These are phyloP conservation scores for Miamiensis avidus DNA, from an alignment of 169 alveolate species.

Conservation along the genomic window DNA sequence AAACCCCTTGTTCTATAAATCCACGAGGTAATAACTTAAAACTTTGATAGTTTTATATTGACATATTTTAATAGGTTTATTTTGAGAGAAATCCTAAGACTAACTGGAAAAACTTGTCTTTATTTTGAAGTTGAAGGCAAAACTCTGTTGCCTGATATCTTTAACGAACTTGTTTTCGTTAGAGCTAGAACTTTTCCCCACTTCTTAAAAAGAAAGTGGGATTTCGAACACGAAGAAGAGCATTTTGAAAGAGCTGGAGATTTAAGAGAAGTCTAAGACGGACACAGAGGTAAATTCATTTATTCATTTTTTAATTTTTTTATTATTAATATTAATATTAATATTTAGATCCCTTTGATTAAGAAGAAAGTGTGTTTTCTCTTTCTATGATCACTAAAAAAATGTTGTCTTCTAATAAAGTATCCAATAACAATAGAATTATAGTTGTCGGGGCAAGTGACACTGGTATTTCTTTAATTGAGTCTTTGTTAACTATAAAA, in stretches of 20 bases:
- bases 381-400: constrained; percentile 79
- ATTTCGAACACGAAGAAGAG: constrained; percentile 63
- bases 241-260: constrained; percentile 64
- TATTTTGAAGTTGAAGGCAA: constrained; percentile 79
- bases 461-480: constrained; percentile 87
- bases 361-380: constrained; percentile 80
- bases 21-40: constrained; percentile 70
- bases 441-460: constrained; percentile 90
- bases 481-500: constrained; percentile 82
- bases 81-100: constrained; percentile 64
- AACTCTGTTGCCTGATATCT: constrained; percentile 76
- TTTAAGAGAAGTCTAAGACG: constrained; percentile 48
- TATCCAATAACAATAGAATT: constrained; percentile 82
- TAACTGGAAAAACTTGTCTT: constrained; percentile 75
- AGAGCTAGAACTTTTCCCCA: constrained; percentile 86
- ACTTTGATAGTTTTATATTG: neutral
- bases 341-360: constrained; percentile 75
- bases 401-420: constrained; percentile 70
- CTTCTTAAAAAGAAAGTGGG: constrained; percentile 83
- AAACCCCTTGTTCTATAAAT: constrained; percentile 75
- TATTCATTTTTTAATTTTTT: neutral
- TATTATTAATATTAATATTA: too few species aligned
- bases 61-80: neutral
- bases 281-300: constrained; percentile 21
- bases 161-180: constrained; percentile 78